Conservation (phyloP, 2,329 filamentous ascomycete species). For the Beauveria brongniartii region DNA sequence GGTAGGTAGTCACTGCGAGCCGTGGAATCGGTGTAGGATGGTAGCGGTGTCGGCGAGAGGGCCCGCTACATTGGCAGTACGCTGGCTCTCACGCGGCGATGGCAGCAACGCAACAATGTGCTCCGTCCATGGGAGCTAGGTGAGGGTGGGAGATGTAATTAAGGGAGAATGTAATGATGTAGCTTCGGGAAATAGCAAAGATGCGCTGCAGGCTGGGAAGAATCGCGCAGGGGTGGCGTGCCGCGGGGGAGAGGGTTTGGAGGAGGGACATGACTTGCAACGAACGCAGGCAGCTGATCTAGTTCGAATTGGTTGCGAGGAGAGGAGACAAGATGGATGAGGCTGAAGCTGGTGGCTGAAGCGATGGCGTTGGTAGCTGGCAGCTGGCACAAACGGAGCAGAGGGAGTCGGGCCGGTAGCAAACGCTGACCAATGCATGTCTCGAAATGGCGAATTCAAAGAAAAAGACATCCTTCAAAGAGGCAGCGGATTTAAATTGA, state of each 20-base stretch:
- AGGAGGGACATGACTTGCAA: constrained; percentile 1
- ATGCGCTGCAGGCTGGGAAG: not conserved
- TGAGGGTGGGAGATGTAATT: not conserved
- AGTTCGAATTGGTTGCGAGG: too few species aligned
- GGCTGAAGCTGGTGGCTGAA: constrained; percentile 7
- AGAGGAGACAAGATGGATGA: not conserved
- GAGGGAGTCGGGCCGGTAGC: not conserved
- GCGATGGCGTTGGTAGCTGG: not conserved
- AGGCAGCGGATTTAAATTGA: too few species aligned
- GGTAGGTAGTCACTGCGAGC: not conserved
- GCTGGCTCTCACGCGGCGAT: not conserved
- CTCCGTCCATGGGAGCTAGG: not conserved
- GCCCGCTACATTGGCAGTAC: not conserved
- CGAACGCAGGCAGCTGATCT: not conserved
- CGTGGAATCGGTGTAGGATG: not conserved
- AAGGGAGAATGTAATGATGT: not conserved
- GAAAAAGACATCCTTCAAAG: too few species aligned
- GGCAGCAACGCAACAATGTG: not conserved
- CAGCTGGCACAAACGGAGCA: not conserved
- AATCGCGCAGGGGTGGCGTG: not conserved
- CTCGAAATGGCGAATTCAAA: too few species aligned
- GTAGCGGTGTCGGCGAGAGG: not conserved
- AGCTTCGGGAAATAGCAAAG: not conserved
- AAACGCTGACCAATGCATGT: not conserved
- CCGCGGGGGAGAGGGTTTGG: not conserved